A percentile compares a stretch with the other conserved stretches of the same genome.
These are phyloP conservation scores for Holtermanniella nyarrowii DNA, from an alignment of 768 basidiomycete species.

Conservation along the genomic window DNA sequence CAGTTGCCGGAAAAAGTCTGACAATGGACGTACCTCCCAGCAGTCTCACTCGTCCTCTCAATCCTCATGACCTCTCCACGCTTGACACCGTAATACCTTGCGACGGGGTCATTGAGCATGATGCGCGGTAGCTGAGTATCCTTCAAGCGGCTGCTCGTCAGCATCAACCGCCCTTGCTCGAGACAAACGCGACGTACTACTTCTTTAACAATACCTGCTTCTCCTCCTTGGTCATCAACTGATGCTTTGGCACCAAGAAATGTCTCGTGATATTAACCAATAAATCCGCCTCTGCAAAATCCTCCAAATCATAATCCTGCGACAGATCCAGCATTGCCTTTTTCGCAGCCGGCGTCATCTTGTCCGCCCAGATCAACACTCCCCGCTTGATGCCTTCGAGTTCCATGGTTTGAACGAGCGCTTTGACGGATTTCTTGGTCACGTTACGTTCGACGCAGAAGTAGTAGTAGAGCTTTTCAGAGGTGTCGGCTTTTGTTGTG, in stretches of 20 bases:
- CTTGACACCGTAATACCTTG: conserved; percentile 89
- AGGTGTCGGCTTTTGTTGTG: conserved; percentile 58
- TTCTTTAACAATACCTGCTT: conserved; percentile 76
- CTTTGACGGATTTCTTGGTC: conserved; percentile 94
- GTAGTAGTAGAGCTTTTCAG: conserved; percentile 81
- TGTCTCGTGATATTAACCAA: conserved; percentile 97
- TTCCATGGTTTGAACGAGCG: conserved; percentile 84
- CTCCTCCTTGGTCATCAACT: conserved; percentile 72
- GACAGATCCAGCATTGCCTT: conserved; percentile 92
- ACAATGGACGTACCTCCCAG: conserved; percentile 55
- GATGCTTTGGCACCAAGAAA: conserved; percentile 84
- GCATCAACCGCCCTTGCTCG: background rate
- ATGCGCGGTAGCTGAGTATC: conserved; percentile 97
- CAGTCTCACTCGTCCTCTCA: conserved; percentile 90
- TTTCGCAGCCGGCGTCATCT: conserved; percentile 91
- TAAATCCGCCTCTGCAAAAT: conserved; percentile 91
- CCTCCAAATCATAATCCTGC: conserved; percentile 74
- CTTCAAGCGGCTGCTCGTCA: conserved; percentile 67
- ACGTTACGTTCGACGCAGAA: conserved; percentile 95
- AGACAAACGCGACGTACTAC: conserved; percentile 60
- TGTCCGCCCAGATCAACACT: conserved; percentile 88
- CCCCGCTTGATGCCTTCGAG: conserved; percentile 71
- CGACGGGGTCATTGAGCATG: conserved; percentile 92
- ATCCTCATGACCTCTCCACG: conserved; percentile 98
- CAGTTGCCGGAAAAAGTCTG: conserved; percentile 28